These are phyloP conservation scores for Baorangia bicolor DNA, from an alignment of 768 basidiomycete genomes.

Conservation along the genomic window DNA sequence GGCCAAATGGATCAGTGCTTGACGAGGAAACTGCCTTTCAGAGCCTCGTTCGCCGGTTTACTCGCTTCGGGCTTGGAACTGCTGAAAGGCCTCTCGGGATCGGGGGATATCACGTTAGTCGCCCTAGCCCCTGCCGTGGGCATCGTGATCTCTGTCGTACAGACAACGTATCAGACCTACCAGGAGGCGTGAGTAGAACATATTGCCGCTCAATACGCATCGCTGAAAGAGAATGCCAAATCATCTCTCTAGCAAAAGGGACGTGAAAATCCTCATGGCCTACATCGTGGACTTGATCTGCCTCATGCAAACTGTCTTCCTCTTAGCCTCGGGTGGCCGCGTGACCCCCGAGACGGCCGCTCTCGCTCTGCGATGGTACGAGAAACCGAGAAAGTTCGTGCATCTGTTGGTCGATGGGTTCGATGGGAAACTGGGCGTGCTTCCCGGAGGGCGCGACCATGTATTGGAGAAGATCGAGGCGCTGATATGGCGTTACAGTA, in stretches of 20 bases:
- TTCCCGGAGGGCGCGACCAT: conserved; percentile 4
- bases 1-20: neutral
- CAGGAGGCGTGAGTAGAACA: conserved; percentile 6
- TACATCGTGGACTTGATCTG: conserved; percentile 15
- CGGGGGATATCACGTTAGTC: neutral
- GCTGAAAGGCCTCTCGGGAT: neutral
- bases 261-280: conserved; percentile 13
- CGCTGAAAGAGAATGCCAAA: neutral
- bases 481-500: conserved; percentile 13
- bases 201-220: neutral
- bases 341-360: neutral
- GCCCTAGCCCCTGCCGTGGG: neutral
- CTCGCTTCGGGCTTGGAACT: neutral
- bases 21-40: neutral
- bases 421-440: neutral
- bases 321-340: neutral
- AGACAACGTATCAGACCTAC: neutral
- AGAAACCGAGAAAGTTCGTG: neutral
- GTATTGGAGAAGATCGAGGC: conserved; percentile 14
- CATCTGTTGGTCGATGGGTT: neutral
- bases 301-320: conserved; percentile 14
- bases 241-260: neutral
- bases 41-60: neutral
- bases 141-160: neutral
- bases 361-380: conserved; percentile 1